phyloP scores from a whole-genome alignment of 2,329 filamentous ascomycete genomes.

The Neonectria hederae region DNA sequence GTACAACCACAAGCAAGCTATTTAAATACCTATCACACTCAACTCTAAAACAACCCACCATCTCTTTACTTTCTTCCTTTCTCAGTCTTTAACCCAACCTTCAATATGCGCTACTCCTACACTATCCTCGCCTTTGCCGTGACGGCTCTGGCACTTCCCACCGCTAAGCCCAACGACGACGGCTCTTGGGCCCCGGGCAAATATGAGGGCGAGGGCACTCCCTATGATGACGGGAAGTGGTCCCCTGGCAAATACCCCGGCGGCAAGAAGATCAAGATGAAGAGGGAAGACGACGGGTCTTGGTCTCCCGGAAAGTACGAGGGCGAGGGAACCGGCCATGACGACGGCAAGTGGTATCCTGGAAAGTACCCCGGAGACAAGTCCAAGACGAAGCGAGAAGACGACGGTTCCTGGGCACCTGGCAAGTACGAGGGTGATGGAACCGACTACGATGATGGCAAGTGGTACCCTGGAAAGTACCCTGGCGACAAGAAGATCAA shows the following conservation, averaged over 20 bases:
- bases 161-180: constrained; percentile 30
- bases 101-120: constrained; percentile 35
- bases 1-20: not conserved
- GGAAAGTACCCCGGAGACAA: constrained; percentile 14
- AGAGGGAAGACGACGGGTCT: not conserved
- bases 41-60: not conserved
- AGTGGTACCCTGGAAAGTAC: not conserved
- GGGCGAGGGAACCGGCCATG: not conserved
- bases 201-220: not conserved
- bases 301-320: constrained; percentile 27
- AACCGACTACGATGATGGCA: constrained; percentile 11
- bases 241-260: not conserved
- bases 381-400: not conserved
- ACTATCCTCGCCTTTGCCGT: constrained; percentile 35
- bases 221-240: not conserved
- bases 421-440: constrained; percentile 11
- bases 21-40: not conserved
- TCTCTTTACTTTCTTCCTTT: not conserved
- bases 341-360: constrained; percentile 19
- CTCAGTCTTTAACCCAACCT: not conserved
- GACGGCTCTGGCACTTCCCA: constrained; percentile 35
- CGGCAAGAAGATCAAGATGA: not conserved
- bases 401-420: constrained; percentile 2
- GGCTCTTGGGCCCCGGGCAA: constrained; percentile 18
- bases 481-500: not conserved